A percentile compares a stretch with the other conserved stretches of the same genome.
Evolutionary conservation across 164 flowering plant genomes (phyloP).

Genomic region (Kalanchoe fedtschenkoi): DNA sequence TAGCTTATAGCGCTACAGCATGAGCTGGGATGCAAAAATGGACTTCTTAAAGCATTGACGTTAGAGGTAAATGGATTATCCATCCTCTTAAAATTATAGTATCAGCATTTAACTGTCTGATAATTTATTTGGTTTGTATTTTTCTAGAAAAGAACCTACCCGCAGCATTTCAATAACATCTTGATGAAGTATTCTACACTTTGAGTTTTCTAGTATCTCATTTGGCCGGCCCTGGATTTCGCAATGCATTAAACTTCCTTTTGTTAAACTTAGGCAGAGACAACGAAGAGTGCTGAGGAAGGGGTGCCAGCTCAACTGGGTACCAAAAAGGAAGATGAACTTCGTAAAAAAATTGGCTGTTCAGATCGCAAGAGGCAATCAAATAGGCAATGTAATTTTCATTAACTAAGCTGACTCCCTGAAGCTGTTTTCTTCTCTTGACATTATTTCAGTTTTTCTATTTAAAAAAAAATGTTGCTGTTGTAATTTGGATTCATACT

Average conservation of each 20-base stretch:
- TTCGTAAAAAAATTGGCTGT: background rate
- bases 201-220: background rate
- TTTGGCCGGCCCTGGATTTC: background rate
- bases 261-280: background rate
- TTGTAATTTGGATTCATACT: background rate
- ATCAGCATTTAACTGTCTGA: background rate
- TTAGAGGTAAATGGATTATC: background rate
- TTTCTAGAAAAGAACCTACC: background rate
- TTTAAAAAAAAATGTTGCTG: background rate
- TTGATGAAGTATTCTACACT: background rate
- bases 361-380: background rate
- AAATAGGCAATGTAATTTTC: background rate
- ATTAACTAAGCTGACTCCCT: background rate
- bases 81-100: background rate
- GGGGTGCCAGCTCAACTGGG: background rate
- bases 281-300: background rate
- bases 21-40: conserved; percentile 6
- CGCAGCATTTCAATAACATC: background rate
- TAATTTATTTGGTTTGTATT: background rate
- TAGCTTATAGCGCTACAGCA: background rate
- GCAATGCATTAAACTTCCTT: background rate
- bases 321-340: background rate
- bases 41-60: background rate
- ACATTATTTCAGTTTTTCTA: background rate
- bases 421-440: background rate